Conservation (phyloP, 2,329 filamentous ascomycete species). For the Taxawa tesnikishii region DNA sequence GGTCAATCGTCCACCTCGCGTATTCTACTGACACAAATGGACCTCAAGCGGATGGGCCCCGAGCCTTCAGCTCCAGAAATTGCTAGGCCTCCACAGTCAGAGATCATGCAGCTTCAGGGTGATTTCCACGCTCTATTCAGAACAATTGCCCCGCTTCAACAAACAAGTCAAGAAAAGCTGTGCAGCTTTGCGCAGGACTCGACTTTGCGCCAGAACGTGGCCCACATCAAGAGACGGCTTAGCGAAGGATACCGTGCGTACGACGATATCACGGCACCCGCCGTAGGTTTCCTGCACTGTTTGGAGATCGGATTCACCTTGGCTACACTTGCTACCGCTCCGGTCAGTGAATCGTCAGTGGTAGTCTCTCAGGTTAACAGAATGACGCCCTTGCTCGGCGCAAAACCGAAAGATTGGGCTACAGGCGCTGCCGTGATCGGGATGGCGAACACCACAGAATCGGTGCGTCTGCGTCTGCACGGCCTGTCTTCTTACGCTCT, state of each 20-base stretch:
- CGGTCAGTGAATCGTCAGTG: neutral
- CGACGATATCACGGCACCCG: constrained; percentile 69
- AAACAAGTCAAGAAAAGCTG: neutral
- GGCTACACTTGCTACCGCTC: constrained; percentile 1
- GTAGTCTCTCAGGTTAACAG: neutral
- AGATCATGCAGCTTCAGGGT: constrained; percentile 61
- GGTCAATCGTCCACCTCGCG: constrained; percentile 58
- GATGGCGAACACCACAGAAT: constrained; percentile 3
- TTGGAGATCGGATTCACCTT: constrained; percentile 50
- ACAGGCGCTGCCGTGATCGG: constrained; percentile 1
- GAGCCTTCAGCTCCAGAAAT: constrained; percentile 56
- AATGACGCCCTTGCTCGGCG: constrained; percentile 5
- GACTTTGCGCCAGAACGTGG: constrained; percentile 19
- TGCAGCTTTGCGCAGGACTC: constrained; percentile 4
- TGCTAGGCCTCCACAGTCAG: constrained; percentile 56
- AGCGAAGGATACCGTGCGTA: constrained; percentile 62
- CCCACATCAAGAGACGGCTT: constrained; percentile 57
- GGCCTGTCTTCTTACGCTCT: constrained; percentile 4
- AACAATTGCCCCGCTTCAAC: constrained; percentile 3
- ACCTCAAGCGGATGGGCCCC: constrained; percentile 45
- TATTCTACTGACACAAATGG: constrained; percentile 43
- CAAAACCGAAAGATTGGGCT: constrained; percentile 1
- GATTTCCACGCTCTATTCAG: constrained; percentile 46
- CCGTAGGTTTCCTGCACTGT: constrained; percentile 67
- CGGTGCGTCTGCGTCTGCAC: constrained; percentile 4